Conservation (phyloP, 306 rosid species). For the Cicer yamashitae region DNA sequence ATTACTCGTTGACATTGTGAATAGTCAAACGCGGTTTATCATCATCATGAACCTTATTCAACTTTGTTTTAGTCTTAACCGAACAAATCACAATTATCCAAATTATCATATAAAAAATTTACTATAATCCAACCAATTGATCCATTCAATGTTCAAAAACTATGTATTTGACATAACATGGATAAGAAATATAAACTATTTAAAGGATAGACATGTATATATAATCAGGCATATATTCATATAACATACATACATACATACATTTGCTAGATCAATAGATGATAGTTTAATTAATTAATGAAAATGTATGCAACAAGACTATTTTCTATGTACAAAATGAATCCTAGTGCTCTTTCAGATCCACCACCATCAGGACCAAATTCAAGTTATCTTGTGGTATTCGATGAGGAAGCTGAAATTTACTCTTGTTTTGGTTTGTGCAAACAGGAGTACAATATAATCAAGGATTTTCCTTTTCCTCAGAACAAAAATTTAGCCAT, state of each 20-base stretch:
- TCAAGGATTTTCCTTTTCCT: conserved; percentile 51
- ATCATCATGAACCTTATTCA: too few relatives aligned
- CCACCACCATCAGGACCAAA: conserved; percentile 51
- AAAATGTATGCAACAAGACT: conserved; percentile 55
- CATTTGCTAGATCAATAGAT: too few relatives aligned
- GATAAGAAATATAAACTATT: neutral
- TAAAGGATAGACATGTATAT: neutral
- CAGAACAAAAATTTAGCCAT: conserved; percentile 50
- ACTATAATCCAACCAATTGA: neutral
- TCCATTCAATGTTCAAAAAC: neutral
- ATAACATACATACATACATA: too few relatives aligned
- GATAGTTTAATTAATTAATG: neutral
- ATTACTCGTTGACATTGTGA: too few relatives aligned
- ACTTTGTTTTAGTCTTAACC: too few relatives aligned
- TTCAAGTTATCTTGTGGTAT: conserved; percentile 48
- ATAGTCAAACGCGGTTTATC: too few relatives aligned
- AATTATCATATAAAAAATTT: too few relatives aligned
- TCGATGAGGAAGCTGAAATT: conserved; percentile 48
- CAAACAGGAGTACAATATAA: neutral
- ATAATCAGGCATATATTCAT: neutral
- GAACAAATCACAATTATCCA: too few relatives aligned
- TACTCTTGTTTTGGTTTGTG: conserved; percentile 34
- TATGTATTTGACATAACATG: neutral
- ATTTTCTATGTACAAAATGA: conserved; percentile 45
- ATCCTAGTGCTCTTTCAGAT: conserved; percentile 35